Base-by-base conservation (phyloP, 2,329 filamentous ascomycete species). In the Elsinoe ampelina region DNA sequence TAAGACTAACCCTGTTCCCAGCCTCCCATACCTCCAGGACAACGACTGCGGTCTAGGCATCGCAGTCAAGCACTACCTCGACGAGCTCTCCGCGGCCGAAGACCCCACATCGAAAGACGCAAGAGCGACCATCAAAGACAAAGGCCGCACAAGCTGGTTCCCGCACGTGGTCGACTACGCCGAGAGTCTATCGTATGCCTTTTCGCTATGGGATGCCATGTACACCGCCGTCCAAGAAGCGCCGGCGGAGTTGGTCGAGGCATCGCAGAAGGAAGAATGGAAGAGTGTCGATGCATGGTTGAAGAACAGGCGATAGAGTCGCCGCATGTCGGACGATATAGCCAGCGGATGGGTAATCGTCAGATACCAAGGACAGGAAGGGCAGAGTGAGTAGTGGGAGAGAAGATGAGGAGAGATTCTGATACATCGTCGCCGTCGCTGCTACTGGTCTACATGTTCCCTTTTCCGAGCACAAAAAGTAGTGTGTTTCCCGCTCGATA, bases 31-130 rank as follows among this genome's bases (percentile, higher is more conserved):
- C 67, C 72, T 81, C 17, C 74, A 78, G 15, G 83, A 88, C 61
- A 83, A 85, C 10, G 86, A 91, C 65, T 85, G 88, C 48, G 85
- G 83, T 11, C 78, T 93, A 34, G 87, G 85, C 26, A 87, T 93
- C 60, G 87, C 87, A 1, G 82, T 90, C 39, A 88, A 89, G 70
- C 89, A 86, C 7, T 88, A 88, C 66, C 78, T 89, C 19, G 86
- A 89, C 62, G 86, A 90, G 58, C 75, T 90, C 50, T 79, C 77
- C 13, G 73, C 81, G 52, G 77, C 78, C 17, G 72, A 75, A 7
- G 79, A 86, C 59, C 75, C 79, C 8, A 79, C 74, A 1, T 73
- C 74, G 1, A 71, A 71, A 5, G 72, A 75, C 17, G 73, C 76
- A 5, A 76, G 79, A 52, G 71, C 72, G 3, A 72, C 76, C 34